Evolutionary conservation across 208 protist species (phyloP), one percentile per base, ranked within the genome.

Genomic region (Zelonia costaricensis): DNA sequence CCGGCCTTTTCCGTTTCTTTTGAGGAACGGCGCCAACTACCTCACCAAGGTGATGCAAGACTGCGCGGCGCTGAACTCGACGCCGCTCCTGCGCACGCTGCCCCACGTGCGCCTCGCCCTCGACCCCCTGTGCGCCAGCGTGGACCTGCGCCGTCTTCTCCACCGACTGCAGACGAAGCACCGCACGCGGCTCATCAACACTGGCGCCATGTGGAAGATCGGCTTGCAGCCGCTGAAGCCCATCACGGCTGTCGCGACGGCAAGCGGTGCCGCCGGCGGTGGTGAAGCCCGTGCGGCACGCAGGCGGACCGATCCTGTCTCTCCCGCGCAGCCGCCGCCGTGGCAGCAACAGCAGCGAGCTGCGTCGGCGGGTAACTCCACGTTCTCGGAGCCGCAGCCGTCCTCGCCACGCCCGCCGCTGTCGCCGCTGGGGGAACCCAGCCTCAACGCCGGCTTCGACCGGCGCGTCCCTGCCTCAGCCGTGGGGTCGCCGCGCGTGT

Each of bases 1-100:
- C 20, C 65, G 74, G 1, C 82, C 84, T 1, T 90, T 79, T 64
- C 65, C 82, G 1, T 93, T 93, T 54, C 57, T 71, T 4, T 46
- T 85, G 23, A 43, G 44, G 35, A 49, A 54, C 15, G 78, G 75
- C 1, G 66, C 81, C 27, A 82, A 86, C 62, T 91, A 89, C 43
- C 55, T 90, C 10, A 52, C 72, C 15, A 66, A 62, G 45, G 82
- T 91, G 44, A 1, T 82, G n/a, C 66, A 75, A 1, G 82, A 91
- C 54, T 82, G 78, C 43, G 54, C 33, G 10, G 69, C 76, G 22
- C 25, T 93, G 5, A 49, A 62, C 35, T 15, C 67, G 5, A 52
- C 64, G 10, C 71, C 71, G 20, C 30, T 58, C 4, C 49, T 88
- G 13, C 74, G 87, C n/a, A 64, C 54, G 16, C 49, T 72, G 10